Evolutionary conservation across 352 stramenopile genomes (phyloP).

Genomic region (Plasmopara viticola): DNA sequence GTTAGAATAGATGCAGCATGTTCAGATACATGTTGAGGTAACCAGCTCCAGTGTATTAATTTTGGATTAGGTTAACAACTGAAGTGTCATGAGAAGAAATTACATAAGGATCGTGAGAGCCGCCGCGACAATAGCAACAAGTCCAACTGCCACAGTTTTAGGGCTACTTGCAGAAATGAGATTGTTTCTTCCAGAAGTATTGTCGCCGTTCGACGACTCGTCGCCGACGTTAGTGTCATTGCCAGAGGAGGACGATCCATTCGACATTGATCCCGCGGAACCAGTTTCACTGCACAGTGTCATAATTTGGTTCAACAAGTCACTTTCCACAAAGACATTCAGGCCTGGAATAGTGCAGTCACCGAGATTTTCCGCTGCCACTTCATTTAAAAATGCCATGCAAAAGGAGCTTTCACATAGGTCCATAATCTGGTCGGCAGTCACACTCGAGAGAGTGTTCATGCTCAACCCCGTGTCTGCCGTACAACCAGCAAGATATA

Average conservation of each 20-base stretch:
- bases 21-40: no score
- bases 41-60: no score
- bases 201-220: slow-evolving; percentile 12
- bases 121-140: background rate
- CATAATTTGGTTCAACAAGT: slow-evolving; percentile 9
- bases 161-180: slow-evolving; percentile 7
- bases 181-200: slow-evolving; percentile 2
- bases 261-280: slow-evolving; percentile 7
- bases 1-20: no score
- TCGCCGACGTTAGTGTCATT: slow-evolving; percentile 14
- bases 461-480: slow-evolving; percentile 17
- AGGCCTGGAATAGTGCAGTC: slow-evolving; percentile 21
- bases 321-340: slow-evolving; percentile 17
- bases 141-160: slow-evolving; percentile 5
- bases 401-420: slow-evolving; percentile 14
- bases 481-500: slow-evolving; percentile 14
- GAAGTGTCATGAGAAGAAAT: background rate
- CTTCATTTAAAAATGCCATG: slow-evolving; percentile 14
- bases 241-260: slow-evolving; percentile 5
- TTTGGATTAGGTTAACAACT: no score
- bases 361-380: slow-evolving; percentile 10
- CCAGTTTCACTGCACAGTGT: slow-evolving; percentile 10
- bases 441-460: slow-evolving; percentile 9
- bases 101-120: slow-evolving; percentile 9
- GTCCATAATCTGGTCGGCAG: slow-evolving; percentile 6